Percentiles rank a stretch among this genome's conserved stretches.
These are phyloP conservation scores for Macrocybe gigantea DNA, from an alignment of 768 basidiomycete genomes.

Conservation along the genomic window DNA sequence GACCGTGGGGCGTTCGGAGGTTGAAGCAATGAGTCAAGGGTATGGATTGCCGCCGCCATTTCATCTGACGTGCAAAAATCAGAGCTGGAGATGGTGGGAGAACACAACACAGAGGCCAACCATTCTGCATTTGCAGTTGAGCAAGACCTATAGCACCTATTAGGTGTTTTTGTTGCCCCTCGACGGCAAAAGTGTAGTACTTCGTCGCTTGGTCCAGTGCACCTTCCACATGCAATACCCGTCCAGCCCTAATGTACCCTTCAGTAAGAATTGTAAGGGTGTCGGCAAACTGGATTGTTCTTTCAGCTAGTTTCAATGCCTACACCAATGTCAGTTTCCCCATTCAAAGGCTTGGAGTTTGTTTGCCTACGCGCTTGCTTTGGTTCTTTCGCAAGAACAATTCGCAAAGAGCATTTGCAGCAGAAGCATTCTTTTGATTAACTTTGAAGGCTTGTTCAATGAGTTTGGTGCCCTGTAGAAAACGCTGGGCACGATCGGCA, in stretches of 20 bases:
- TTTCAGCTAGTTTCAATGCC: constrained; percentile 91
- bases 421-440: constrained; percentile 72
- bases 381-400: constrained; percentile 65
- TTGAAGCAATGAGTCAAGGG: constrained; percentile 72
- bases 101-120: constrained; percentile 30
- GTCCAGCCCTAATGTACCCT: constrained; percentile 78
- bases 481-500: constrained; percentile 54
- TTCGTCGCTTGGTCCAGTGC: constrained; percentile 56
- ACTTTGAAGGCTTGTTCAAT: constrained; percentile 78
- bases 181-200: constrained; percentile 61
- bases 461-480: constrained; percentile 60
- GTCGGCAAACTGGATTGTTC: constrained; percentile 92
- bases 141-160: constrained; percentile 81
- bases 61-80: constrained; percentile 48
- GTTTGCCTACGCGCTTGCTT: constrained; percentile 42
- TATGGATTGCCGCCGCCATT: constrained; percentile 79
- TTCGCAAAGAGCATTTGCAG: constrained; percentile 79
- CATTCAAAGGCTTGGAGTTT: constrained; percentile 10
- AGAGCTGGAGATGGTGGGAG: background rate
- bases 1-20: constrained; percentile 59
- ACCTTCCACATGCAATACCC: constrained; percentile 73
- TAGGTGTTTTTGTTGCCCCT: constrained; percentile 69
- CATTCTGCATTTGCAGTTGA: constrained; percentile 79
- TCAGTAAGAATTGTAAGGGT: constrained; percentile 81
- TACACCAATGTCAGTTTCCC: constrained; percentile 18